Evolutionary conservation across 495 filamentous ascomycete genomes (phyloP).

Genomic region (Neurospora hispaniola): DNA sequence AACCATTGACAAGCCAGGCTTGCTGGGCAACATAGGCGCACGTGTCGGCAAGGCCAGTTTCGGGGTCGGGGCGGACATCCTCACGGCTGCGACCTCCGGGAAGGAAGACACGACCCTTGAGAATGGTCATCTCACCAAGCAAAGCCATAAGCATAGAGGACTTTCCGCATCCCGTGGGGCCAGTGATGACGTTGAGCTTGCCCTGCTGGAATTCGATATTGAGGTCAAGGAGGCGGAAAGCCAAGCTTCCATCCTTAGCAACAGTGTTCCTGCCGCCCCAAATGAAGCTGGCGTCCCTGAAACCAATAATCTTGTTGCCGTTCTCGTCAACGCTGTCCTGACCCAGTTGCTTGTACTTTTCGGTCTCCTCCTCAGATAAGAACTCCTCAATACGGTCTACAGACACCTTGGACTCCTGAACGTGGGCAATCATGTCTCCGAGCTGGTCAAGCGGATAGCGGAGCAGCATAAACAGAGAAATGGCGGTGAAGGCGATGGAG

Average conservation of each 20-base stretch:
- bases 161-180: slow-evolving; percentile 90
- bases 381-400: slow-evolving; percentile 96
- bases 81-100: slow-evolving; percentile 76
- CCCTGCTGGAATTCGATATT: slow-evolving; percentile 68
- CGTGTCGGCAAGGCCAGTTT: slow-evolving; percentile 80
- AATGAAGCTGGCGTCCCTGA: slow-evolving; percentile 72
- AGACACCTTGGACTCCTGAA: slow-evolving; percentile 95
- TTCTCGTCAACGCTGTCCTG: slow-evolving; percentile 48
- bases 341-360: slow-evolving; percentile 84
- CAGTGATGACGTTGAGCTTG: slow-evolving; percentile 80
- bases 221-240: slow-evolving; percentile 76
- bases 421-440: slow-evolving; percentile 97
- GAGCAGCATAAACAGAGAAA: slow-evolving; percentile 94
- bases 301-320: slow-evolving; percentile 61
- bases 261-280: slow-evolving; percentile 71
- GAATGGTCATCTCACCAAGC: slow-evolving; percentile 88
- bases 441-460: slow-evolving; percentile 91
- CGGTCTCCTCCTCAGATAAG: slow-evolving; percentile 86
- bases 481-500: slow-evolving; percentile 89
- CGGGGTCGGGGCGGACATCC: slow-evolving; percentile 68
- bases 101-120: slow-evolving; percentile 71
- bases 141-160: slow-evolving; percentile 92
- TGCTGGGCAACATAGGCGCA: slow-evolving; percentile 97
- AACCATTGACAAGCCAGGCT: slow-evolving; percentile 95
- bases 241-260: slow-evolving; percentile 45